A percentile compares a stretch with the other conserved stretches of the same genome.
phyloP scores from a whole-genome alignment of 2,329 filamentous ascomycete genomes.

The Annulohypoxylon truncatum region DNA sequence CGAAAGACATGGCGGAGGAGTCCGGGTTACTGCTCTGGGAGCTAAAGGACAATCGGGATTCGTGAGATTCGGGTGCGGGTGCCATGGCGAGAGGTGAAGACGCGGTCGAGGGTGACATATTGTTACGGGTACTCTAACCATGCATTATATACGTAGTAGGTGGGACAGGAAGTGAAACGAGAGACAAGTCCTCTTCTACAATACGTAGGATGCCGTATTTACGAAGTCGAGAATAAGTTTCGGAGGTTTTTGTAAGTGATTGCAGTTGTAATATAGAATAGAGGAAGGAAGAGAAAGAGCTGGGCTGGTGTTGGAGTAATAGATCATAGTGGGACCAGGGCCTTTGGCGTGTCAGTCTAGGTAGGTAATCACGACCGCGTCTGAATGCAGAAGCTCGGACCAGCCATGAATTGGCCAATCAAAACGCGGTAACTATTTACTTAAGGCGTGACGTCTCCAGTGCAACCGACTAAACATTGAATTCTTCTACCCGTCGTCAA shows the following conservation, averaged over 20 bases:
- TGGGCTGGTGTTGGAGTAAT: constrained; percentile 34
- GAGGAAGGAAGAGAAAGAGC: constrained; percentile 20
- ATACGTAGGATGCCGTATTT: constrained; percentile 20
- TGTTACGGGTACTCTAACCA: constrained; percentile 37
- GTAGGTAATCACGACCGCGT: constrained; percentile 46
- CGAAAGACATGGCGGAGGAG: constrained; percentile 49
- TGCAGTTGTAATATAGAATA: constrained; percentile 1
- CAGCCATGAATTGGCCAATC: constrained; percentile 43
- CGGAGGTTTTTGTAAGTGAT: not conserved
- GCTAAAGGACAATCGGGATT: constrained; percentile 43
- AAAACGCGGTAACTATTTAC: constrained; percentile 48
- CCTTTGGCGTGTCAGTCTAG: constrained; percentile 44
- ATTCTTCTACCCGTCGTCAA: constrained; percentile 35
- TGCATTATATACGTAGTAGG: constrained; percentile 41
- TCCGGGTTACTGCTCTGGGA: constrained; percentile 48
- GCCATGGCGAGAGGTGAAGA: constrained; percentile 43
- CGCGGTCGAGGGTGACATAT: constrained; percentile 46
- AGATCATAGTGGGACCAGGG: constrained; percentile 39
- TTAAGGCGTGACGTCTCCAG: constrained; percentile 45
- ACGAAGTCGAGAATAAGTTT: constrained; percentile 33
- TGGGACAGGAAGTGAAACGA: constrained; percentile 37
- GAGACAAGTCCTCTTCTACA: constrained; percentile 32
- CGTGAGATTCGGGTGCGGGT: constrained; percentile 37
- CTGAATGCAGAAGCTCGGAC: constrained; percentile 32
- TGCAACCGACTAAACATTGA: constrained; percentile 36